Base-by-base conservation (phyloP, 148 eudicot species). In the Rhododendron vialii region DNA sequence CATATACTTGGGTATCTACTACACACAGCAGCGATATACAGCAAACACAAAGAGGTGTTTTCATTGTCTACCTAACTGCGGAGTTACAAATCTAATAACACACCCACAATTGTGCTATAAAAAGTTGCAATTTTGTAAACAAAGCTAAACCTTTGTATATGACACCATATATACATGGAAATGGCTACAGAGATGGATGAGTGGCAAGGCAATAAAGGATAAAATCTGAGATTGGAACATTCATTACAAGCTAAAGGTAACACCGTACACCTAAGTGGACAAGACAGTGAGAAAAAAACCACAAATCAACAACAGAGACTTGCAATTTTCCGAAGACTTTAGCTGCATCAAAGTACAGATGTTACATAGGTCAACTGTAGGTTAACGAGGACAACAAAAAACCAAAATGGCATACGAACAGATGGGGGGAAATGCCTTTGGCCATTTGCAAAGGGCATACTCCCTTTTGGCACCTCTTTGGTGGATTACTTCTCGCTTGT, bases 171-270 rank as follows among this genome's bases (percentile, higher is more conserved):
- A 41, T 55, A 61, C 28, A 48, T 1, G 26, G 47, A 33, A 2
- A 85, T 41, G 74, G 11, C 22, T 4, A 2, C 33, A n/a, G 5
- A 14, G 35, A 59, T 41, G 53, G 51, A 82, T n/a, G 22, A 38
- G 53, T 8, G 28, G 75, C 50, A 59, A 82, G 51, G 43, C 13
- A 61, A n/a, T 55, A 22, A 30, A 82, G 48, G 13, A 38, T n/a
- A 38, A 36, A 82, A 82, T 20, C 71, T 24, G 84, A 82, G 75
- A 30, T 4, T 5, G 84, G 20, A 82, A 82, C 84, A 63, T 41
- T 63, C 20, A 20, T 41, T 5, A 82, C 73, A 82, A 82, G 75
- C 50, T 82, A 47, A 15, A 82, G 36, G 50, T 41, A 59, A 75
- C 79, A 17, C 1, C 20, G 22, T 71, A 45, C 35, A 3, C 81